phyloP scores from a whole-genome alignment of 1,284 basidiomycete genomes.

The Leccinum subrobustum region DNA sequence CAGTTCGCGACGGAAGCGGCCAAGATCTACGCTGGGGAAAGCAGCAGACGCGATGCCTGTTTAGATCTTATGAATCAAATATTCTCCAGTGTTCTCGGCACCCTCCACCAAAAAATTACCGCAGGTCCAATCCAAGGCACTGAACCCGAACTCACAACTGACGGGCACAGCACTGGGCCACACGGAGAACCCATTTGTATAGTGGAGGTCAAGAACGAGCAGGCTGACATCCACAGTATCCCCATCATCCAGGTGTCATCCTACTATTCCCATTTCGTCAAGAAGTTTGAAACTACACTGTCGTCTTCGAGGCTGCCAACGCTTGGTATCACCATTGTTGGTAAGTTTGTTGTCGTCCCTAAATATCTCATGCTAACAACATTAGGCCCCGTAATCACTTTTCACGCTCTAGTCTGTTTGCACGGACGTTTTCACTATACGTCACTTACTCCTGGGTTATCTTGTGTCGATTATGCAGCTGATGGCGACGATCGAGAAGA shows the following conservation, averaged over 20 bases:
- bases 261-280: neutral
- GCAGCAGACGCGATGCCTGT: neutral
- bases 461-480: neutral
- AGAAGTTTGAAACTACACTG: neutral
- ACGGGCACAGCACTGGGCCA: neutral
- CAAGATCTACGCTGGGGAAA: neutral
- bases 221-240: neutral
- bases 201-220: neutral
- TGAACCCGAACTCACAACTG: neutral
- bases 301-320: neutral
- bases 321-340: neutral
- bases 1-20: neutral
- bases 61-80: neutral
- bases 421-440: neutral
- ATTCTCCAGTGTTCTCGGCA: neutral
- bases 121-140: neutral
- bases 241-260: neutral
- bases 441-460: neutral
- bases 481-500: neutral
- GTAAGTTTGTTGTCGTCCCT: neutral
- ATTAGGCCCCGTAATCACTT: neutral
- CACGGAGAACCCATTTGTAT: neutral
- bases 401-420: neutral
- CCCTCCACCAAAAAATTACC: neutral
- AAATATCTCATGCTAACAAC: neutral